Base-by-base conservation (phyloP, 192 early-diverging fungal genomes). In the Coemansia sp. region DNA sequence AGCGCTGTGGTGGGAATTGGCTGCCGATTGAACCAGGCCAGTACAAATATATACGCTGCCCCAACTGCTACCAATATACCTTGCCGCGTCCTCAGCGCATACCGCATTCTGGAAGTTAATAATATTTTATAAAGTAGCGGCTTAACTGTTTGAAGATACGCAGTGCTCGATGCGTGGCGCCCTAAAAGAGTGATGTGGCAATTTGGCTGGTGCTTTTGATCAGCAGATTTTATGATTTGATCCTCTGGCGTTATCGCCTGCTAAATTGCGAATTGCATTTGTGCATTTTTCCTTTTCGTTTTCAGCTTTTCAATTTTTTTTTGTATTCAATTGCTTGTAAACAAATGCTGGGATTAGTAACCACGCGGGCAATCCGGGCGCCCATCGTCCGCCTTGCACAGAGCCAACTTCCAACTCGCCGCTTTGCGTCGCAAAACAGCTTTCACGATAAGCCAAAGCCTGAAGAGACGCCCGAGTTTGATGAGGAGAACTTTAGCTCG, bases 1-100 rank as follows among this genome's bases (percentile, higher is more conserved):
- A 80, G 69, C 41, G 68, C 48, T 13, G 77, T 70, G 3, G 72
- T 75, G n/a, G 77, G 77, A 69, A 80, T 80, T 10, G 77, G 77
- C 58, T 80, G 77, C 20, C 77, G 62, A 53, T 80, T 80, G 56
- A 80, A 71, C 77, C 77, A 80, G 3, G 77, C 77, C 12, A 80
- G 65, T n/a, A 75, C 69, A 42, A 80, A 65, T 59, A 75, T 69
- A 20, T 80, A 80, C 2, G 59, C 66, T 10, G 66, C 36, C n/a
- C 77, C 77, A 1, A 80, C 77, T n/a, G 63, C 72, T 25, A 80
- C 65, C 52, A 80, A 63, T 69, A 75, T 25, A 16, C 57, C 66
- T 65, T 80, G 77, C 58, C 77, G 77, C 37, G 77, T 75, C 31
- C 77, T 73, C 57, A 80, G 25, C 21, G 21, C 65, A 65, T 74